Evolutionary conservation across 495 filamentous ascomycete species (phyloP).

Genomic region (Penicillium chermesinum): DNA sequence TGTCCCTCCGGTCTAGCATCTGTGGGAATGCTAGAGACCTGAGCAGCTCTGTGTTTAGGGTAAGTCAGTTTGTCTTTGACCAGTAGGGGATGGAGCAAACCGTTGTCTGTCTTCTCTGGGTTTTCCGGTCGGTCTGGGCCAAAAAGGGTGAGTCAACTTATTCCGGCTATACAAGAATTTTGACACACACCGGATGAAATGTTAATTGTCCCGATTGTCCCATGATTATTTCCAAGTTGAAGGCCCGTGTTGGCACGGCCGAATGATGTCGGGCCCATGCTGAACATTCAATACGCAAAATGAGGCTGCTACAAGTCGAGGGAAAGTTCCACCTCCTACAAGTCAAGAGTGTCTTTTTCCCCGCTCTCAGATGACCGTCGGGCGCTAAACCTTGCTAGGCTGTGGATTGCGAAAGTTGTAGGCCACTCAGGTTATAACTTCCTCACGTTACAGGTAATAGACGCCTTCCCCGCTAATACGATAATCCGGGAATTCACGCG

Average conservation of each 20-base stretch:
- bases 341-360: not conserved
- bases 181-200: slow-evolving; percentile 1
- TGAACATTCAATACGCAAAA: not conserved
- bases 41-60: slow-evolving; percentile 1
- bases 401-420: too few species aligned
- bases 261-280: slow-evolving; percentile 5
- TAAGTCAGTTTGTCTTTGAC: not conserved
- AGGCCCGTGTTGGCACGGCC: not conserved
- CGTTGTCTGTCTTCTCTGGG: slow-evolving; percentile 6
- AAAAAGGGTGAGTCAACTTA: slow-evolving; percentile 1
- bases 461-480: too few species aligned
- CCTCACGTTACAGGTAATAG: too few species aligned
- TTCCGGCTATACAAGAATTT: not conserved
- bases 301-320: not conserved
- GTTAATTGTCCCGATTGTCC: slow-evolving; percentile 3
- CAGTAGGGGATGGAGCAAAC: not conserved
- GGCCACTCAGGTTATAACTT: too few species aligned
- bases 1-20: slow-evolving; percentile 10
- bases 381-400: slow-evolving; percentile 1
- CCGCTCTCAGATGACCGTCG: slow-evolving; percentile 1
- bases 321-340: slow-evolving; percentile 1
- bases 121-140: slow-evolving; percentile 3
- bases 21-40: slow-evolving; percentile 13
- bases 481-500: too few species aligned
- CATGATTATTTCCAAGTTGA: slow-evolving; percentile 2